phyloP scores from a whole-genome alignment of 306 rosid species.

The Vicia sativa region DNA sequence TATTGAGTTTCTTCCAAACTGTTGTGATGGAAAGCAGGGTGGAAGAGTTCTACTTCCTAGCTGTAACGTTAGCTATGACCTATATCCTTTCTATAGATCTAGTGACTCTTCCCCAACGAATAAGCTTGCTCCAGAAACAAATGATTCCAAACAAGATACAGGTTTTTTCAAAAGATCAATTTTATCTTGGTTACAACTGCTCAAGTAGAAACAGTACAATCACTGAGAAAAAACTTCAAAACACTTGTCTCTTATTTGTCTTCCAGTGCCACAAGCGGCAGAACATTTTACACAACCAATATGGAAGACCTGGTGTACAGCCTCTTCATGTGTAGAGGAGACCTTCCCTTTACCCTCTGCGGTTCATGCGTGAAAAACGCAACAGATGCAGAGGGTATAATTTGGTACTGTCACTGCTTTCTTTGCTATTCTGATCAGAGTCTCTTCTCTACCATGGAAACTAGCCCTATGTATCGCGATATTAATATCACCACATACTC shows the following conservation, averaged over 20 bases:
- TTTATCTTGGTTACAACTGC: neutral
- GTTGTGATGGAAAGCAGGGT: neutral
- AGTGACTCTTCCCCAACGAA: neutral
- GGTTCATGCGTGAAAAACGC: neutral
- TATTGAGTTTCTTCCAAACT: neutral
- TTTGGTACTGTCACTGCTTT: constrained; percentile 31
- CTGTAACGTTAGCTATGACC: neutral
- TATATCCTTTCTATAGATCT: neutral
- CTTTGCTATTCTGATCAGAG: neutral
- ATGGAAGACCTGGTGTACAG: neutral
- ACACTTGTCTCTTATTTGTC: constrained; percentile 30
- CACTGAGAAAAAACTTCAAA: neutral
- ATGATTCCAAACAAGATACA: neutral
- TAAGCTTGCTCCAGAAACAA: neutral
- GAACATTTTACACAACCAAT: fast-evolving
- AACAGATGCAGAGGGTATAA: neutral
- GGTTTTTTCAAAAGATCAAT: neutral
- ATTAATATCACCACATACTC: neutral
- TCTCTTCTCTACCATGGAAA: neutral
- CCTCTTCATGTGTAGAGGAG: constrained; percentile 25
- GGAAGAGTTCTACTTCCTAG: neutral
- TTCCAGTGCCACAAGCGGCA: neutral
- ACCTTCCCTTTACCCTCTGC: neutral
- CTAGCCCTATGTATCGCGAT: neutral
- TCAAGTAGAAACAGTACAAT: neutral